These are phyloP conservation scores for Przewalskia tangutica DNA, from an alignment of 257 asterid species.

Conservation along the genomic window DNA sequence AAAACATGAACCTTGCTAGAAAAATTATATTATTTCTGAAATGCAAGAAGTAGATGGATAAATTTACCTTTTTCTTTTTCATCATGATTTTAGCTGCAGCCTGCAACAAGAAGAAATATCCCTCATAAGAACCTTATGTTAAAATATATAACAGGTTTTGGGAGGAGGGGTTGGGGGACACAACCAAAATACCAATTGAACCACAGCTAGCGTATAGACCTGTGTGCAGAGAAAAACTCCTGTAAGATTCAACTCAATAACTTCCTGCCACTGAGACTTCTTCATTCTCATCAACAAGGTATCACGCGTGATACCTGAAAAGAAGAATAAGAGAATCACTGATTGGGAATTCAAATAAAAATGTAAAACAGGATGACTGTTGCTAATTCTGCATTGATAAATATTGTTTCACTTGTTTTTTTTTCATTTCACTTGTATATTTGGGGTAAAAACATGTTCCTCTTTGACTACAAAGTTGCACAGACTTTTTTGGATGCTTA, in stretches of 20 bases:
- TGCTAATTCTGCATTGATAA: background rate
- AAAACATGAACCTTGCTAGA: background rate
- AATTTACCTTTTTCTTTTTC: slow-evolving; percentile 89
- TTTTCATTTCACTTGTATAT: background rate
- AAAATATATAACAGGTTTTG: background rate
- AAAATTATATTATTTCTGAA: background rate
- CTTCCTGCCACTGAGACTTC: slow-evolving; percentile 93
- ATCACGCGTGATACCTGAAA: slow-evolving; percentile 89
- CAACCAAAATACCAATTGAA: background rate
- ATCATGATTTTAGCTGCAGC: slow-evolving; percentile 96
- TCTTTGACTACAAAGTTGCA: background rate
- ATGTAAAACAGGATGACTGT: background rate
- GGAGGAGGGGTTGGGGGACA: background rate
- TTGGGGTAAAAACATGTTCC: background rate
- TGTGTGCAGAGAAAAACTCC: slow-evolving; percentile 94
- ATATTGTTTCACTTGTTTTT: background rate
- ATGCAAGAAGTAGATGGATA: background rate
- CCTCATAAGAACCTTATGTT: slow-evolving; percentile 8
- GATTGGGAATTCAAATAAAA: background rate
- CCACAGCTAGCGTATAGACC: slow-evolving; percentile 23
- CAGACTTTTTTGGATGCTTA: background rate
- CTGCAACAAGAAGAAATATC: slow-evolving; percentile 35
- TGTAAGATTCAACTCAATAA: slow-evolving; percentile 87
- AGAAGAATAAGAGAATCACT: background rate
- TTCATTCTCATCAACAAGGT: slow-evolving; percentile 97